These are phyloP conservation scores for Eucalyptus brandiana DNA, from an alignment of 345 rosid species.

Conservation along the genomic window DNA sequence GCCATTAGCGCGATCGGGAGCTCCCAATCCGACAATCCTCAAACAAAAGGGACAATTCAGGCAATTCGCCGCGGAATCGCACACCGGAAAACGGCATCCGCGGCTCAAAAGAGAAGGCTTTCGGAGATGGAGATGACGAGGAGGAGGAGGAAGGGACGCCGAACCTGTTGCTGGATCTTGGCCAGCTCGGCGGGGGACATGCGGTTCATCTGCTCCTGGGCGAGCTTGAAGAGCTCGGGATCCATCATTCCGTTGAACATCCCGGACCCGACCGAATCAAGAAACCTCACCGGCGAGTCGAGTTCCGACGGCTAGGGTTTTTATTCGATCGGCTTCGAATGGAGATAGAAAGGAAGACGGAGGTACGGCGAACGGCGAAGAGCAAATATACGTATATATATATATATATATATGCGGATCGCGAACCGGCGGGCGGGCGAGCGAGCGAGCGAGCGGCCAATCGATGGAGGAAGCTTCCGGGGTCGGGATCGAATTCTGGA, in stretches of 20 bases:
- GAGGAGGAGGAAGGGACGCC: neutral
- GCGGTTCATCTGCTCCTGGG: conserved; percentile 97
- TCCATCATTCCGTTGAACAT: conserved; percentile 90
- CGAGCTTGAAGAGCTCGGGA: conserved; percentile 79
- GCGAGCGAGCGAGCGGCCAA: neutral
- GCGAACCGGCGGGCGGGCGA: neutral
- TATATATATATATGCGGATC: neutral
- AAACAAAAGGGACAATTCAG: neutral
- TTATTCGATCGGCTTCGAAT: neutral
- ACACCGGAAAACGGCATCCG: neutral
- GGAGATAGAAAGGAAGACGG: neutral
- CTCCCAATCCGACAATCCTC: neutral
- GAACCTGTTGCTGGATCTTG: conserved; percentile 55
- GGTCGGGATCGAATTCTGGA: neutral
- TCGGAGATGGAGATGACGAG: no score
- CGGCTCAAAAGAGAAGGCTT: neutral
- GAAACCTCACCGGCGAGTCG: neutral
- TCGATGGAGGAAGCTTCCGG: neutral
- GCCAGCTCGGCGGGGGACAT: conserved; percentile 84
- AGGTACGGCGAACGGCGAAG: neutral
- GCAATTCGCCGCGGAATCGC: neutral
- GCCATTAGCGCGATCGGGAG: neutral
- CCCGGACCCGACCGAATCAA: neutral
- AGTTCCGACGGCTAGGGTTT: neutral
- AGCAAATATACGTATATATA: neutral